Evolutionary conservation across 768 basidiomycete species (phyloP), one percentile per base, ranked within the genome.

Genomic region (Coprinopsis cinerea): DNA sequence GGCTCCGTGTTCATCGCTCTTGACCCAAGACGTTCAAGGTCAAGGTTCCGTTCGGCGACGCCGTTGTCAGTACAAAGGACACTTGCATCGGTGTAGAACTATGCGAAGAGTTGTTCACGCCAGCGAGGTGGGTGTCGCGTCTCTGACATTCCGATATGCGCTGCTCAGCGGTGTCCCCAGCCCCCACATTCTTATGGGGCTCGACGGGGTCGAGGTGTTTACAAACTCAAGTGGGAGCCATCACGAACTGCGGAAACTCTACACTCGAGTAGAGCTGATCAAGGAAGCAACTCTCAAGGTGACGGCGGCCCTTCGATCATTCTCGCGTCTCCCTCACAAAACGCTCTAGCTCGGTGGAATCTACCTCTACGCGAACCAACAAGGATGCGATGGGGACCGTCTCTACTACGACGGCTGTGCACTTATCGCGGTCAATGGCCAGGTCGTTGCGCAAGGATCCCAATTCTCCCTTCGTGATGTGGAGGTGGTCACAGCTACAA

Each of bases 191-290:
- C 69, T 85, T 11, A 98, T 98, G 96, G 96, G 95, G 5, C 79
- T 99, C 7, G 95, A 99, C 60, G 96, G 96, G 4, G 95, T 97
- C 6, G 96, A 99, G 67, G 96, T 99, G 44, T 97, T 98, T 63
- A 97, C 95, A 7, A 99, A 99, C 68, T 98, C 96, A 1, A 94
- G 91, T 55, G 96, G 93, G 3, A 95, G 92, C 65, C 96, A 99
- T 62, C 96, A 99, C 60, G 96, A 98, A 63, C 82, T 99, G 22
- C 84, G 96, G n/a, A 99, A 99, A 66, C 77, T 99, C 22, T 81
- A 92, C 61, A 82, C 81, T 6, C 82, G 96, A 5, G 80, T 98
- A 1, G 93, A 99, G 53, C 74, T 99, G 10, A 97, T 99, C 69
- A 93, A 90, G 60, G 96, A 97, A 62, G 96, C 96, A 1, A 99